These are phyloP conservation scores for Coniochaeta hoffmannii DNA, from an alignment of 2,329 filamentous ascomycete species.

Conservation along the genomic window DNA sequence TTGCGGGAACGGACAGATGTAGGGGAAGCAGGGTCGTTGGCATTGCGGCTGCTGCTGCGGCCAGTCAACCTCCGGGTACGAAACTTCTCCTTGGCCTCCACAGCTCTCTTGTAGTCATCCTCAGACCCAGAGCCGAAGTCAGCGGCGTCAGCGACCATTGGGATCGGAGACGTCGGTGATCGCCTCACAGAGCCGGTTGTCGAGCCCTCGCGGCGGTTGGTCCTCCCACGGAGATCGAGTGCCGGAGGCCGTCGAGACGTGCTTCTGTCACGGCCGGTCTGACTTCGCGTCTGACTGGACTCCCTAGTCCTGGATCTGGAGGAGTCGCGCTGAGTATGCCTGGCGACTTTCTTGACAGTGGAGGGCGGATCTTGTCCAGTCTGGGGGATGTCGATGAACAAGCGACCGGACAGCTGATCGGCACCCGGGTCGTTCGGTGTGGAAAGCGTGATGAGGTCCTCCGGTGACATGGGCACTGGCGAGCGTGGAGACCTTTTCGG, in stretches of 20 bases:
- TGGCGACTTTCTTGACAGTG: constrained; percentile 36
- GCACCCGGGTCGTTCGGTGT: constrained; percentile 30
- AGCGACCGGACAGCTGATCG: constrained; percentile 10
- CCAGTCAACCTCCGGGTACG: constrained; percentile 38
- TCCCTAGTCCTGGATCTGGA: constrained; percentile 20
- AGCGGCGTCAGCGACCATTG: constrained; percentile 57
- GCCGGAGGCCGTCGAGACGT: constrained; percentile 35
- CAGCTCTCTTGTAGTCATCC: constrained; percentile 46
- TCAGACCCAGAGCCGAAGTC: constrained; percentile 58
- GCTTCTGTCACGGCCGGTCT: constrained; percentile 34
- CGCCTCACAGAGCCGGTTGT: constrained; percentile 29
- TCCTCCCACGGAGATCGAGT: constrained; percentile 52
- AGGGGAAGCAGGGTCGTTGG: constrained; percentile 27
- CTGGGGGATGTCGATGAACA: constrained; percentile 19
- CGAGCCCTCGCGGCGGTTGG: constrained; percentile 51
- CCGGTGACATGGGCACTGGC: constrained; percentile 88
- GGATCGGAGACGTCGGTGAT: constrained; percentile 76
- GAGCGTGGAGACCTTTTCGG: constrained; percentile 86
- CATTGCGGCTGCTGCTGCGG: constrained; percentile 39
- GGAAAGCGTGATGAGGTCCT: constrained; percentile 64
- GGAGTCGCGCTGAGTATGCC: constrained; percentile 19
- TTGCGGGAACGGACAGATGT: constrained; percentile 12
- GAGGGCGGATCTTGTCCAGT: constrained; percentile 28
- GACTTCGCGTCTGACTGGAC: constrained; percentile 42
- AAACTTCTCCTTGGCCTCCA: constrained; percentile 48